Conservation (phyloP, 768 basidiomycete genomes). For the Boletus patriciae region DNA sequence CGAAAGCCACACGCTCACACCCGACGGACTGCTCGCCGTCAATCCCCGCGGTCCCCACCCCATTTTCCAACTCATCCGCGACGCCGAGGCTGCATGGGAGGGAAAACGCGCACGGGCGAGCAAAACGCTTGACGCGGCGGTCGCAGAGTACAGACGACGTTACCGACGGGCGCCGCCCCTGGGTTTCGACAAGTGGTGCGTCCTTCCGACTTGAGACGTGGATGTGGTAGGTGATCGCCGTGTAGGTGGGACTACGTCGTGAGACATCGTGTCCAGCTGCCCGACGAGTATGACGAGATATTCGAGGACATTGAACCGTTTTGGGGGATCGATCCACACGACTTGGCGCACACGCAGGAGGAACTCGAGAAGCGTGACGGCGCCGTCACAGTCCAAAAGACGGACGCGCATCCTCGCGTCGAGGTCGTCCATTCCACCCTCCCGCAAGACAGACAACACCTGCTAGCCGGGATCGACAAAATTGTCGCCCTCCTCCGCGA, state of each 20-base stretch:
- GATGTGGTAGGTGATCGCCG: not conserved
- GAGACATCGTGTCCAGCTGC: conserved; percentile 39
- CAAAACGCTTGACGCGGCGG: conserved; percentile 38
- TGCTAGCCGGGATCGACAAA: conserved; percentile 3
- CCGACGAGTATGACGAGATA: conserved; percentile 51
- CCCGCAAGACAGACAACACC: not conserved
- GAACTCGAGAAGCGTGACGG: conserved; percentile 17
- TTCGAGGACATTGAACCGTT: conserved; percentile 37
- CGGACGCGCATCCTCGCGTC: not conserved
- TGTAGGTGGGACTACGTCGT: conserved; percentile 44
- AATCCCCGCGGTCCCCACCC: conserved; percentile 41
- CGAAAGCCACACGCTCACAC: conserved; percentile 21
- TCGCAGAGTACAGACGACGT: conserved; percentile 38
- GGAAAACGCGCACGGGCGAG: conserved; percentile 37
- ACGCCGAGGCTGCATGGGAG: conserved; percentile 40
- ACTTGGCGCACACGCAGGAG: conserved; percentile 21
- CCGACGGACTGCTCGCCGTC: conserved; percentile 36
- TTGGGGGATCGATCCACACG: conserved; percentile 37
- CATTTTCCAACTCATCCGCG: conserved; percentile 42
- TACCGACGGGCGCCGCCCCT: conserved; percentile 38
- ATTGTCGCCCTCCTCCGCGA: conserved; percentile 28
- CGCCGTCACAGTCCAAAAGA: conserved; percentile 30
- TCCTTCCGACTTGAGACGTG: not conserved
- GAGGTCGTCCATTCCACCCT: conserved; percentile 19
- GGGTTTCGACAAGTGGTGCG: conserved; percentile 46